Base-by-base conservation (phyloP, 306 rosid species). In the Quercus wislizeni region DNA sequence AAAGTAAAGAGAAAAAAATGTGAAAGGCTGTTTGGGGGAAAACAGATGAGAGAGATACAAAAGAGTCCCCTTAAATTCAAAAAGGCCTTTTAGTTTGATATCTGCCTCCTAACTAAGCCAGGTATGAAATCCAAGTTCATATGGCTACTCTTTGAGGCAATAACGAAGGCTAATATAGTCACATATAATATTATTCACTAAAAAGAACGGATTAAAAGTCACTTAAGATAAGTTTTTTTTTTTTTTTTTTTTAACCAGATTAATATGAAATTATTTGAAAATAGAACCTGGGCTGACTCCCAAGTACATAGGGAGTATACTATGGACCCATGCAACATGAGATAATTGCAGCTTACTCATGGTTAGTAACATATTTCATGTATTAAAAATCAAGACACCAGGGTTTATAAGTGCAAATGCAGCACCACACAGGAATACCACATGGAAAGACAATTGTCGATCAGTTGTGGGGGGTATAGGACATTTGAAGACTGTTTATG, bases 51-150 rank as follows among this genome's bases (percentile, higher is more conserved):
- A 67, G 49, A 81, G 25, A 35, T 5, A 43, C 15, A 21, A 18
- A 58, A 74, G n/a, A 38, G 31, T 55, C 74, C 75, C 11, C 19
- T 56, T 55, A 69, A 81, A 49, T 10, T 12, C 5, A 3, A 49
- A 69, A 69, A 3, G 21, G 70, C 84, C 52, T 33, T 33, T 33
- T 43, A 18, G 15, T 6, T 74, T 46, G 8, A 43, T 67, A 3
- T 74, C 5, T 55, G 75, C 79, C 83, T 55, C 83, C 25, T 74
- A 80, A 67, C 79, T 80, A 74, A 74, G 79, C 79, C 68, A 31
- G 12, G 1, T 4, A 51, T n/a, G 74, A 74, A 80, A 52, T 55
- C 4, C 18, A 30, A 68, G 59, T 69, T 46, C 76, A 56, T 28
- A 55, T 6, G 74, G 80, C 79, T 69, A 68, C 80, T 80, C 72